Evolutionary conservation across 2,329 filamentous ascomycete species (phyloP), one percentile per base, ranked within the genome.

Genomic region (Sarocladium brachiariae): DNA sequence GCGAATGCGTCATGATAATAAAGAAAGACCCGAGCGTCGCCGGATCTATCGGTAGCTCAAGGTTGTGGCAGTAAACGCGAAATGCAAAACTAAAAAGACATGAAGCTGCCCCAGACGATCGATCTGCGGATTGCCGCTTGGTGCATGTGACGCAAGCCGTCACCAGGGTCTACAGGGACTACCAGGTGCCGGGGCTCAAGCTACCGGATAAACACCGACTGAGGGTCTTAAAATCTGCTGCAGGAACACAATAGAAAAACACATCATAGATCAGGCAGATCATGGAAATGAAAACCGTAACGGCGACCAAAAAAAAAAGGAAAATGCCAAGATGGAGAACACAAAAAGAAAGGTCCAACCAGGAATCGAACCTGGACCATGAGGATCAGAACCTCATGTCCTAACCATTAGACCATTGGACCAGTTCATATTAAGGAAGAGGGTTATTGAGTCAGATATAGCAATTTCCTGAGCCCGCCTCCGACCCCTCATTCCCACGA

Each of bases 291-390:
- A n/a, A n/a, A n/a, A n/a, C n/a, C n/a, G n/a, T n/a, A n/a, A n/a
- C n/a, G n/a, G n/a, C n/a, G n/a, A n/a, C n/a, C n/a, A n/a, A n/a
- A n/a, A n/a, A n/a, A n/a, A n/a, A n/a, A n/a, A n/a, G n/a, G n/a
- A n/a, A n/a, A n/a, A n/a, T n/a, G n/a, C n/a, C n/a, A n/a, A n/a
- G n/a, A n/a, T n/a, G n/a, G n/a, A n/a, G n/a, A n/a, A n/a, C n/a
- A n/a, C 27, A 30, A 49, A 49, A 49, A 34, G 30, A 37, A 49
- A 49, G 46, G 46, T 49, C 46, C 33, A 49, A 49, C 46, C 46
- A 49, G 46, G 46, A 49, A 49, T 49, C 46, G 46, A 49, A 49
- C 46, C 46, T 49, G 46, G 46, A 49, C 46, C 46, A 35, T 49
- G 46, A 49, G 46, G 33, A 49, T 49, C 46, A 49, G 46, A 49